phyloP scores from a whole-genome alignment of 192 early-diverging fungal species.

The Podila verticillata region DNA sequence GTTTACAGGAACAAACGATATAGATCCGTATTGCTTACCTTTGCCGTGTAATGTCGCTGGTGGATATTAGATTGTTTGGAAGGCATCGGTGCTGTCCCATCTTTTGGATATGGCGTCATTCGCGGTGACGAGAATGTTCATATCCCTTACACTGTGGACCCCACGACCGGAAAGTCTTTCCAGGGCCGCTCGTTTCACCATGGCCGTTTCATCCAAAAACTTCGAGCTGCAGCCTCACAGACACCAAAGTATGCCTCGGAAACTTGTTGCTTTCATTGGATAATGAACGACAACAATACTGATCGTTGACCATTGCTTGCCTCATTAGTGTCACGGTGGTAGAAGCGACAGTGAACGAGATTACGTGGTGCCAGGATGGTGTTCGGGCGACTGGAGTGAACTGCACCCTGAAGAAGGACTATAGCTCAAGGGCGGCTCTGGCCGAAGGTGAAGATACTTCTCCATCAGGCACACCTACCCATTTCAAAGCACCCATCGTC shows the following conservation, averaged over 20 bases:
- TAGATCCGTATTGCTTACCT: background rate
- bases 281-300: background rate
- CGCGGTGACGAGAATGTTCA: conserved; percentile 66
- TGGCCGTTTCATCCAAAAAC: conserved; percentile 88
- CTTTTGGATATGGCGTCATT: conserved; percentile 87
- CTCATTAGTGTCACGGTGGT: conserved; percentile 70
- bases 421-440: background rate
- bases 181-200: conserved; percentile 90
- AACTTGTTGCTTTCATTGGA: background rate
- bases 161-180: conserved; percentile 48
- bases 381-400: conserved; percentile 67
- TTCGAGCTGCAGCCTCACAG: conserved; percentile 70
- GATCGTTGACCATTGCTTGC: background rate
- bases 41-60: conserved; percentile 74
- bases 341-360: conserved; percentile 77
- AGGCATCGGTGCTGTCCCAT: conserved; percentile 85
- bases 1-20: conserved; percentile 58
- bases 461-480: background rate
- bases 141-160: conserved; percentile 67
- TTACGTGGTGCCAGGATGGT: conserved; percentile 61
- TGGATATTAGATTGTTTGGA: conserved; percentile 80
- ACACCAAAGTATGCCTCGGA: conserved; percentile 56
- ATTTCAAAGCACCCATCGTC: conserved; percentile 75
- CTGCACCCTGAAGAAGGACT: conserved; percentile 36
- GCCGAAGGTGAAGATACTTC: background rate